phyloP scores from a whole-genome alignment of 768 basidiomycete species.

The Calocybe indica region DNA sequence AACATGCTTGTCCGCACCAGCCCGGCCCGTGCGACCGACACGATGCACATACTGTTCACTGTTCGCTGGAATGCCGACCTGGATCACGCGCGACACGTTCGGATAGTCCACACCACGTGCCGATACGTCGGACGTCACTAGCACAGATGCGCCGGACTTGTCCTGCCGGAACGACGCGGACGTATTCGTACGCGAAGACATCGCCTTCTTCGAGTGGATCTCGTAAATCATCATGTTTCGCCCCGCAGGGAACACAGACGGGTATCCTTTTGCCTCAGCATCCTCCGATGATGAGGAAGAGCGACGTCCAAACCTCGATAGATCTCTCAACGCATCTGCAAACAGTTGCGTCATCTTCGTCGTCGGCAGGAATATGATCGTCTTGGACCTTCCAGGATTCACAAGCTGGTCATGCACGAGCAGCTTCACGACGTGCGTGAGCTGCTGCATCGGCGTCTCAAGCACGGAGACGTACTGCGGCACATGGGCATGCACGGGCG shows the following conservation, averaged over 20 bases:
- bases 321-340: background rate
- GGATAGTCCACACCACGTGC: slow-evolving; percentile 90
- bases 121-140: slow-evolving; percentile 85
- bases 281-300: no score
- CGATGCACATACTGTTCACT: slow-evolving; percentile 81
- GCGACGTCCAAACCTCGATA: background rate
- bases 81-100: slow-evolving; percentile 83
- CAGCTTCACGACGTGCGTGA: slow-evolving; percentile 75
- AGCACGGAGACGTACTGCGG: slow-evolving; percentile 81
- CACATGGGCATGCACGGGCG: slow-evolving; percentile 68
- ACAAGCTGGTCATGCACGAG: slow-evolving; percentile 84
- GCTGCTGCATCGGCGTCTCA: slow-evolving; percentile 54
- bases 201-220: slow-evolving; percentile 73
- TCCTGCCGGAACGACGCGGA: slow-evolving; percentile 60
- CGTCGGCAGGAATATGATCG: slow-evolving; percentile 80
- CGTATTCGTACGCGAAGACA: slow-evolving; percentile 48
- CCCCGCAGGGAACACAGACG: slow-evolving; percentile 39
- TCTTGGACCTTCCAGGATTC: slow-evolving; percentile 62
- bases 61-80: slow-evolving; percentile 72
- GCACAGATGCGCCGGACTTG: slow-evolving; percentile 45
- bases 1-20: slow-evolving; percentile 23
- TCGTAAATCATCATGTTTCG: slow-evolving; percentile 58
- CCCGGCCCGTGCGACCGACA: slow-evolving; percentile 80
- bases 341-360: slow-evolving; percentile 75
- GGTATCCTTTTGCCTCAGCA: no score